These are phyloP conservation scores for Penicillium sp. DNA, from an alignment of 2,329 filamentous ascomycete genomes.

Conservation along the genomic window DNA sequence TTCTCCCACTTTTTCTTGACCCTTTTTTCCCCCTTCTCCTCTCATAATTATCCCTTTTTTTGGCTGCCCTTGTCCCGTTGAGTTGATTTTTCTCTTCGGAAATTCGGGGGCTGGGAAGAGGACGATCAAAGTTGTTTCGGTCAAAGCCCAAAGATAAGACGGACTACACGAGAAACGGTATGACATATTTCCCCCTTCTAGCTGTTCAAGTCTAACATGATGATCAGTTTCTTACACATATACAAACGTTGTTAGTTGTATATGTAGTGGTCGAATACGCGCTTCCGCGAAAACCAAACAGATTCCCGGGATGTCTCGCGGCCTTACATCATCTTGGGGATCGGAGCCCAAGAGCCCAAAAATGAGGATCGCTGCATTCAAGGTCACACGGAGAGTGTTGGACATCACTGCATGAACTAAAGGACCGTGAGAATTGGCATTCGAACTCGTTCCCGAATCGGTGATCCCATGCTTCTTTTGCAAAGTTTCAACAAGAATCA, in stretches of 20 bases:
- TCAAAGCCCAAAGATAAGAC: constrained; percentile 5
- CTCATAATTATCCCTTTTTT: neutral
- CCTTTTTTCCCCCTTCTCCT: neutral
- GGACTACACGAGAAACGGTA: constrained; percentile 19
- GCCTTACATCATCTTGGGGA: constrained; percentile 19
- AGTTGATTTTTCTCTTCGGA: constrained; percentile 3
- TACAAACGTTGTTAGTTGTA: neutral
- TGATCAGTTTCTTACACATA: neutral
- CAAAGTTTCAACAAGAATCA: constrained; percentile 15
- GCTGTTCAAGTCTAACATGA: neutral
- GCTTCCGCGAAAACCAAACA: neutral
- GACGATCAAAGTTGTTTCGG: constrained; percentile 16
- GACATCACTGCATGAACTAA: constrained; percentile 35
- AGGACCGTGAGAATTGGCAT: constrained; percentile 18
- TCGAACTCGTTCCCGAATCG: constrained; percentile 9
- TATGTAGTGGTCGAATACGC: neutral
- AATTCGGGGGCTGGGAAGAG: constrained; percentile 24
- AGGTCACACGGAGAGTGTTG: constrained; percentile 28
- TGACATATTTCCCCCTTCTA: neutral
- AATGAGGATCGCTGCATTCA: constrained; percentile 16
- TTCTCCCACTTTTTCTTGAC: constrained; percentile 1
- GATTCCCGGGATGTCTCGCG: constrained; percentile 6
- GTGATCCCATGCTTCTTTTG: constrained; percentile 12
- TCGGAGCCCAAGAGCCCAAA: constrained; percentile 17
- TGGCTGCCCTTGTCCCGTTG: neutral